A percentile compares a stretch with the other conserved stretches of the same genome.
These are phyloP conservation scores for Rosa lucieae DNA, from an alignment of 306 rosid species.

Conservation along the genomic window DNA sequence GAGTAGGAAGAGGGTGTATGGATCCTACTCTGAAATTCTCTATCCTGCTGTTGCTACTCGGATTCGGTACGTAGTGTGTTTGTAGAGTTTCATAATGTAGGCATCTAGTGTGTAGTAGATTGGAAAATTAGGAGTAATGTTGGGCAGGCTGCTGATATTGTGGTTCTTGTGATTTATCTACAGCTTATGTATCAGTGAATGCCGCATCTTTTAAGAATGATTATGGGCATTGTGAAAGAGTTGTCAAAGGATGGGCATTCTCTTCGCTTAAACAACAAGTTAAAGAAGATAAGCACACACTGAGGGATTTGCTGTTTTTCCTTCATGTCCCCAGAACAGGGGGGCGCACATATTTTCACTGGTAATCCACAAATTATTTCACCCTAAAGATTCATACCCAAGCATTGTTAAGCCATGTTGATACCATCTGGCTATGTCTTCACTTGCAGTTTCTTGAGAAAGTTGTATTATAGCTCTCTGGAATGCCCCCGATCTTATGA, in stretches of 20 bases:
- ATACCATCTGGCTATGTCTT: conserved; percentile 23
- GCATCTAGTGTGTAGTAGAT: neutral
- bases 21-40: conserved; percentile 55
- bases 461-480: conserved; percentile 67
- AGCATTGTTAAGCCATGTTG: conserved; percentile 16
- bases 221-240: conserved; percentile 61
- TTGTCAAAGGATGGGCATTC: conserved; percentile 70
- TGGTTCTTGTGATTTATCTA: neutral
- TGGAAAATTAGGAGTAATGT: neutral
- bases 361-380: conserved; percentile 41
- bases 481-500: conserved; percentile 98
- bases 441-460: conserved; percentile 70
- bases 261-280: conserved; percentile 59
- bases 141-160: conserved; percentile 8
- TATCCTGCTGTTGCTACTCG: conserved; percentile 50
- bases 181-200: conserved; percentile 40
- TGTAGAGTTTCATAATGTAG: neutral
- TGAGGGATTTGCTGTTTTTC: conserved; percentile 79
- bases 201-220: conserved; percentile 41
- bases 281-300: conserved; percentile 62
- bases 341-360: conserved; percentile 87
- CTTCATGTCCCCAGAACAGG: conserved; percentile 97
- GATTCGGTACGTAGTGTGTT: conserved; percentile 44
- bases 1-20: conserved; percentile 57
- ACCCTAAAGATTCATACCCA: neutral